Percentiles rank a stretch among this genome's conserved stretches.
Evolutionary conservation across 805 yeast species (phyloP).

Genomic region (Teunomyces aglyptinius): DNA sequence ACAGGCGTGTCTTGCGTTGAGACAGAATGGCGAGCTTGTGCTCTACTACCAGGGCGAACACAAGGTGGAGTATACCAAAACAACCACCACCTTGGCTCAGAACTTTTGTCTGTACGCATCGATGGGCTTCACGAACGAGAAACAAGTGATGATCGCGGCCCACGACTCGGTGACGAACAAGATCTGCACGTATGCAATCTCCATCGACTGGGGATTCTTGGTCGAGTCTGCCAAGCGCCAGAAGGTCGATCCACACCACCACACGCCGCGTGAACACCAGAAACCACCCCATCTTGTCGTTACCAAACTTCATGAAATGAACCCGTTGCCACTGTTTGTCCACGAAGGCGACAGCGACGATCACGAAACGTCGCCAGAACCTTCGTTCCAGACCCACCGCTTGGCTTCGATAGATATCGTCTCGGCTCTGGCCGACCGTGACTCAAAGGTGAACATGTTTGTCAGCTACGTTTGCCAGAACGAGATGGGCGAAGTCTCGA

Average conservation of each 20-base stretch:
- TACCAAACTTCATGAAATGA: slow-evolving; percentile 31
- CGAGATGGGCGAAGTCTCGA: slow-evolving; percentile 12
- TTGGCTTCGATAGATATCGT: slow-evolving; percentile 39
- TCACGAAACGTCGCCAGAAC: background rate
- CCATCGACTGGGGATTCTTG: slow-evolving; percentile 57
- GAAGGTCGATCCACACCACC: slow-evolving; percentile 46
- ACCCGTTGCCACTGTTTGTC: slow-evolving; percentile 19
- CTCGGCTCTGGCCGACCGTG: slow-evolving; percentile 43
- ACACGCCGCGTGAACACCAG: slow-evolving; percentile 47
- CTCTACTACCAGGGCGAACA: slow-evolving; percentile 66
- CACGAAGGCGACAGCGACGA: slow-evolving; percentile 13
- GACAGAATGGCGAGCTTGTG: slow-evolving; percentile 59
- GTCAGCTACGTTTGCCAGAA: slow-evolving; percentile 33
- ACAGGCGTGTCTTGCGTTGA: slow-evolving; percentile 66
- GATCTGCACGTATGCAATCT: slow-evolving; percentile 42
- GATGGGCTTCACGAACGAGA: slow-evolving; percentile 53
- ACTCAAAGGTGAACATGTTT: slow-evolving; percentile 46
- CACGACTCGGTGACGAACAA: slow-evolving; percentile 34
- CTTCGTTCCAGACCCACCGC: background rate
- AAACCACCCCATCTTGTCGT: slow-evolving; percentile 39
- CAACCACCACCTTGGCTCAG: slow-evolving; percentile 28
- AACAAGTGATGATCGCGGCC: slow-evolving; percentile 42
- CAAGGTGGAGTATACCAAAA: slow-evolving; percentile 53
- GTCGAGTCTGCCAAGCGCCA: slow-evolving; percentile 46
- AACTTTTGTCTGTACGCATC: slow-evolving; percentile 33